Percentiles rank a stretch among this genome's conserved stretches.
Evolutionary conservation across 1,284 basidiomycete species (phyloP).

Genomic region (Bondarzewia mesenterica): DNA sequence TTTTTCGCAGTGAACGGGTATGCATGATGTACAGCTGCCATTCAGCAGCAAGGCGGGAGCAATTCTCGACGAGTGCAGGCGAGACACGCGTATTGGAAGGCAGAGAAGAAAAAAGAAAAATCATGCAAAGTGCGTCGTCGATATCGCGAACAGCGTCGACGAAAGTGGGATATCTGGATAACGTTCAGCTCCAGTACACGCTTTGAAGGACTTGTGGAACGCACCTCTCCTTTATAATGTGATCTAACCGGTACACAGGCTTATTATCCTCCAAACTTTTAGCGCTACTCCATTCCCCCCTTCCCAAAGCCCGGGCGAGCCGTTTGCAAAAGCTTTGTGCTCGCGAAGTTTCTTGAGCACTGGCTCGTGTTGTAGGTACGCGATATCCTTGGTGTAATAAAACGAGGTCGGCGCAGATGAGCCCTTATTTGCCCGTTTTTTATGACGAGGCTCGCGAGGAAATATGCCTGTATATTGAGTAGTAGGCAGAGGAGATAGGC

Average conservation of each 20-base stretch:
- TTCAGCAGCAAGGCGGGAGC: slow-evolving; percentile 81
- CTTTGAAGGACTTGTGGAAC: slow-evolving; percentile 10
- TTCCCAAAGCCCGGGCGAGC: slow-evolving; percentile 86
- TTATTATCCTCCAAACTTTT: slow-evolving; percentile 93
- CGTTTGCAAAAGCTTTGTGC: slow-evolving; percentile 98
- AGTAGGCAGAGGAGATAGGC: background rate
- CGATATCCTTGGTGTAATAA: slow-evolving; percentile 98
- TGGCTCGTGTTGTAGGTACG: slow-evolving; percentile 95
- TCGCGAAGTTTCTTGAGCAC: slow-evolving; percentile 93
- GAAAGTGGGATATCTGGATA: slow-evolving; percentile 88
- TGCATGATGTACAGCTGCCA: slow-evolving; percentile 97
- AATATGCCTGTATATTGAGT: slow-evolving; percentile 70
- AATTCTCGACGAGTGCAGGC: slow-evolving; percentile 84
- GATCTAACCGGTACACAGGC: slow-evolving; percentile 85
- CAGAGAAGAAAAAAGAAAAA: slow-evolving; percentile 86
- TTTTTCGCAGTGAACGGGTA: slow-evolving; percentile 78
- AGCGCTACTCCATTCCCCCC: slow-evolving; percentile 92
- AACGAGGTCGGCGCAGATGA: slow-evolving; percentile 96
- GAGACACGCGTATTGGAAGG: slow-evolving; percentile 81
- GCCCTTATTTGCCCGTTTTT: slow-evolving; percentile 96
- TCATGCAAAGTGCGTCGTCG: slow-evolving; percentile 94
- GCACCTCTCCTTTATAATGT: slow-evolving; percentile 96
- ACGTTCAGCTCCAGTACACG: background rate
- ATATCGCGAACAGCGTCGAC: slow-evolving; percentile 93
- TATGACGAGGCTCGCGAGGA: slow-evolving; percentile 89